Evolutionary conservation across 1,284 basidiomycete genomes (phyloP), one percentile per base, ranked within the genome.

Genomic region (Sporisorium reilianum): DNA sequence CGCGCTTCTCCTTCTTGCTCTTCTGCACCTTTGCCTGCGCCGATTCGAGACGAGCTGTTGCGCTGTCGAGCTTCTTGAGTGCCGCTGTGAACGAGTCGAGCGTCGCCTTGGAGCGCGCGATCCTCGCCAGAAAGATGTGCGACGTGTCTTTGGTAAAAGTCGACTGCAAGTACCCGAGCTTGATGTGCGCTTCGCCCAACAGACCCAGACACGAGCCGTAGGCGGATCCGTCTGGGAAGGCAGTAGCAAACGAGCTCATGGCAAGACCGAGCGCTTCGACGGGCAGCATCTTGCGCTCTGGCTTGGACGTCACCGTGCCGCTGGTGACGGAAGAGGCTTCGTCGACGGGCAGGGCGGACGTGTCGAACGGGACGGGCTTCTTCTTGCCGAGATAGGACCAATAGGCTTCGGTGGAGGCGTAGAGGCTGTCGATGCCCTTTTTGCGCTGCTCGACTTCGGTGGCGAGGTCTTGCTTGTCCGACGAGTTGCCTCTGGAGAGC

Each of bases 1-100:
- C 78, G 32, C 79, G 69, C 65, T 78, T 81, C 50, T 81, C 79
- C 49, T 79, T 78, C 46, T 78, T 79, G 50, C 75, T 78, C 69
- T 80, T 81, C 52, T 81, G 78, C 22, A 76, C 71, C 46, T 77
- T 81, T 18, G 64, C 41, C 54, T 77, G 63, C 18, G 75, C 79
- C 16, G 65, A 52, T 25, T 81, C 78, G 32, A 78, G 57, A 1
- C 72, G 66, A 20, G 73, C 52, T 10, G 68, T 64, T 16, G 74
- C 74, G 23, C 52, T 56, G 40, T 78, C 79, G 45, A 79, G 63
- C 44, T 76, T 78, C 57, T 79, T 78, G 25, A 75, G 56, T 2
- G 76, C 65, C 8, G 59, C 76, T 14, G 59, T 64, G 52, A 72
- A 69, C 3, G 64, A 56, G 41, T 75, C 72, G 45, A 78, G 57